A percentile compares a stretch with the other conserved stretches of the same genome.
Conservation (phyloP, 345 rosid species). For the Pelargonium nanum region DNA sequence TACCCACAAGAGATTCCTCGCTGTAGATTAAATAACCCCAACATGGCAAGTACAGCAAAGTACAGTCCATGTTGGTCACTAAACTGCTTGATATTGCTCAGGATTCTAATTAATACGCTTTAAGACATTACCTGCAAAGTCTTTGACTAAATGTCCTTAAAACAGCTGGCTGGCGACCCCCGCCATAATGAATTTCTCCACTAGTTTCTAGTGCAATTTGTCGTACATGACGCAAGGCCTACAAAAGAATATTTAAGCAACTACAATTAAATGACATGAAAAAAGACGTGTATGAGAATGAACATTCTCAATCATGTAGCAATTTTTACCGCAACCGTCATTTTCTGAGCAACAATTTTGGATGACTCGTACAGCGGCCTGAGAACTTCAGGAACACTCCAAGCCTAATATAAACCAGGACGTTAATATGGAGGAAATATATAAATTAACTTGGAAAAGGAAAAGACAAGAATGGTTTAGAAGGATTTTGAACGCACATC, state of each 20-base stretch:
- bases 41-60: not conserved
- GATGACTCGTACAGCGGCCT: slow-evolving; percentile 94
- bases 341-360: slow-evolving; percentile 88
- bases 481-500: slow-evolving; percentile 45
- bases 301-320: no score
- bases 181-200: slow-evolving; percentile 88
- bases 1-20: no score
- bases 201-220: slow-evolving; percentile 89
- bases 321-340: slow-evolving; percentile 74
- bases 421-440: not conserved
- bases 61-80: not conserved
- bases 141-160: slow-evolving; percentile 88
- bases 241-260: slow-evolving; percentile 5
- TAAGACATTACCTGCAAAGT: slow-evolving; percentile 54
- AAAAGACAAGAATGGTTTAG: slow-evolving; percentile 3
- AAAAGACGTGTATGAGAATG: not conserved
- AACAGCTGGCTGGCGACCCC: slow-evolving; percentile 94
- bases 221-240: slow-evolving; percentile 79
- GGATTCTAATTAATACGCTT: not conserved
- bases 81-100: not conserved
- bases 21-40: no score
- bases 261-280: not conserved
- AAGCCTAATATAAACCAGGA: slow-evolving; percentile 31
- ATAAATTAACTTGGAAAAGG: not conserved
- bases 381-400: slow-evolving; percentile 91